phyloP scores from a whole-genome alignment of 176 grass and related monocot species.

The Lolium rigidum region DNA sequence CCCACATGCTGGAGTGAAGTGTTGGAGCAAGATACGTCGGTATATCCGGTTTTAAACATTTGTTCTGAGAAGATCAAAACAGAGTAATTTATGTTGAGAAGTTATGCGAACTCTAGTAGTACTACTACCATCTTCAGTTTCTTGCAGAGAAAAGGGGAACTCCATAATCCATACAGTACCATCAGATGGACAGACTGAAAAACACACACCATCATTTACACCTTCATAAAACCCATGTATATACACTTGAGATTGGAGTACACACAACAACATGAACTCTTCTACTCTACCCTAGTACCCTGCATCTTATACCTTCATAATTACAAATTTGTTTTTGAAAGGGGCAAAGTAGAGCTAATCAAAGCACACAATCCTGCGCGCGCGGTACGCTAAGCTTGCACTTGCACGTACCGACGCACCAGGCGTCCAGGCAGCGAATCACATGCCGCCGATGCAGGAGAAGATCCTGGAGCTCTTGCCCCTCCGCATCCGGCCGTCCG shows the following conservation, averaged over 20 bases:
- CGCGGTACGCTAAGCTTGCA: not conserved
- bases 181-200: not conserved
- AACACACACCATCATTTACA: not conserved
- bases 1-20: not conserved
- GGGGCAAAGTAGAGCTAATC: too few relatives aligned
- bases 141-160: not conserved
- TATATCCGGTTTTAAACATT: too few relatives aligned
- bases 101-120: not conserved
- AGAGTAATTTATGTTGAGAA: too few relatives aligned
- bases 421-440: conserved; percentile 9
- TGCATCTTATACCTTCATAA: not conserved
- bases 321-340: not conserved
- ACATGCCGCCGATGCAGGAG: conserved; percentile 64
- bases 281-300: not conserved
- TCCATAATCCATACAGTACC: not conserved
- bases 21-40: not conserved
- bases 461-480: conserved; percentile 62
- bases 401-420: too few relatives aligned
- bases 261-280: not conserved
- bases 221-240: conserved; percentile 21
- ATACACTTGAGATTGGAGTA: conserved; percentile 27
- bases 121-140: not conserved
- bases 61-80: too few relatives aligned
- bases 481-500: conserved; percentile 10
- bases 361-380: not conserved